phyloP scores from a whole-genome alignment of 1,284 basidiomycete species.

The Puccinia triticina region DNA sequence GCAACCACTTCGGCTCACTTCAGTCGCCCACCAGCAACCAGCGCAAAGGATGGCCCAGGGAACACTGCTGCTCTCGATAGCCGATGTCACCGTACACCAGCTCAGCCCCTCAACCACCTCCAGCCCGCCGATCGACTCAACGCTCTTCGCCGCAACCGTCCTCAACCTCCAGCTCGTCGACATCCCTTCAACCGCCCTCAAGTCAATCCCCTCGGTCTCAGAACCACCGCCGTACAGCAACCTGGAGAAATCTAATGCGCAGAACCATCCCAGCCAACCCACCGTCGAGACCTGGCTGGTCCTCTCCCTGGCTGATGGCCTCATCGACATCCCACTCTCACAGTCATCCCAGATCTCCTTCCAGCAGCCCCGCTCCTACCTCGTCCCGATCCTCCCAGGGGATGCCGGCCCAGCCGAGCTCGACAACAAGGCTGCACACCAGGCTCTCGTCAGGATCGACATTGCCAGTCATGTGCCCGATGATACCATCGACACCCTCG shows the following conservation, averaged over 20 bases:
- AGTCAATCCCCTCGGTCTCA: slow-evolving; percentile 25
- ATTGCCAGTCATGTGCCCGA: not conserved
- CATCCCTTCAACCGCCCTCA: slow-evolving; percentile 30
- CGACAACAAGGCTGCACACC: not conserved
- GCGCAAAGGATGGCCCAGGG: too few relatives aligned
- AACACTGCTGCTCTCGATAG: too few relatives aligned
- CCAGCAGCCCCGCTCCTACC: slow-evolving; percentile 21
- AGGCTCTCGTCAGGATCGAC: slow-evolving; percentile 16
- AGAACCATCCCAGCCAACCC: not conserved
- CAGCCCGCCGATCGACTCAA: not conserved
- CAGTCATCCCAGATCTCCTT: slow-evolving; percentile 4
- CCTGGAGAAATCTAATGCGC: not conserved
- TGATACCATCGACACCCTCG: slow-evolving; percentile 33
- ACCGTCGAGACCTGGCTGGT: slow-evolving; percentile 37
- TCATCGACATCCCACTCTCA: slow-evolving; percentile 48
- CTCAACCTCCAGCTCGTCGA: slow-evolving; percentile 40
- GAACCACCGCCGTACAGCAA: slow-evolving; percentile 7
- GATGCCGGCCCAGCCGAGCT: not conserved
- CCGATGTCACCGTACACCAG: not conserved
- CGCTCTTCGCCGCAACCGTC: not conserved
- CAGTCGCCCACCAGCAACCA: too few relatives aligned
- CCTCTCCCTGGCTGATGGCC: slow-evolving; percentile 36
- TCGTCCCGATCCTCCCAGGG: slow-evolving; percentile 13
- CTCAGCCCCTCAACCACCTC: not conserved
- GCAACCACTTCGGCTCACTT: too few relatives aligned